Evolutionary conservation across 768 basidiomycete species (phyloP).

Genomic region (Jaapia argillacea): DNA sequence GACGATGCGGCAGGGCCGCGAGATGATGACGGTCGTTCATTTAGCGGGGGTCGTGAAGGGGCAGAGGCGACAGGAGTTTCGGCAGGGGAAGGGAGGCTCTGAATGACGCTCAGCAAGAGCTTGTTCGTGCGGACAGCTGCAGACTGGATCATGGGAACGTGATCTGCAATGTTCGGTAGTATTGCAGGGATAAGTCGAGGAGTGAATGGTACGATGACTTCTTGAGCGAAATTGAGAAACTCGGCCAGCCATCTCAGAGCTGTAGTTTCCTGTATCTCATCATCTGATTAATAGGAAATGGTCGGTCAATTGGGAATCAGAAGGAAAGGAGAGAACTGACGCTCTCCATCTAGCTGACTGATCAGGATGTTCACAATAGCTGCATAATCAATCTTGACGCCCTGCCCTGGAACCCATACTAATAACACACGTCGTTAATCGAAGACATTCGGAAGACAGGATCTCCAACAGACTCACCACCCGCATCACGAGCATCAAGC

Average conservation of each 20-base stretch:
- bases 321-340: constrained; percentile 33
- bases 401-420: constrained; percentile 93
- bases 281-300: constrained; percentile 40
- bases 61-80: constrained; percentile 25
- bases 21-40: constrained; percentile 4
- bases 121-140: constrained; percentile 85
- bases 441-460: too few relatives aligned
- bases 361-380: constrained; percentile 92
- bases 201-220: constrained; percentile 91
- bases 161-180: constrained; percentile 90
- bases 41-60: too few relatives aligned
- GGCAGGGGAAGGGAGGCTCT: constrained; percentile 67
- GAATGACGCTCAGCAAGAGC: constrained; percentile 75
- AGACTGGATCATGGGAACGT: constrained; percentile 78
- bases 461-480: constrained; percentile 36
- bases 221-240: constrained; percentile 78
- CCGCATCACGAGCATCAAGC: constrained; percentile 48
- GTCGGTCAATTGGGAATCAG: neutral
- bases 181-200: constrained; percentile 90
- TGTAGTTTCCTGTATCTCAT: constrained; percentile 90
- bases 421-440: constrained; percentile 2
- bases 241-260: constrained; percentile 92
- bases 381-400: constrained; percentile 82
- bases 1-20: neutral
- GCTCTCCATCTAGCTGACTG: constrained; percentile 73